Percentiles rank a stretch among this genome's conserved stretches.
phyloP scores from a whole-genome alignment of 1,284 basidiomycete species.

The Fomitiporia mediterranea region DNA sequence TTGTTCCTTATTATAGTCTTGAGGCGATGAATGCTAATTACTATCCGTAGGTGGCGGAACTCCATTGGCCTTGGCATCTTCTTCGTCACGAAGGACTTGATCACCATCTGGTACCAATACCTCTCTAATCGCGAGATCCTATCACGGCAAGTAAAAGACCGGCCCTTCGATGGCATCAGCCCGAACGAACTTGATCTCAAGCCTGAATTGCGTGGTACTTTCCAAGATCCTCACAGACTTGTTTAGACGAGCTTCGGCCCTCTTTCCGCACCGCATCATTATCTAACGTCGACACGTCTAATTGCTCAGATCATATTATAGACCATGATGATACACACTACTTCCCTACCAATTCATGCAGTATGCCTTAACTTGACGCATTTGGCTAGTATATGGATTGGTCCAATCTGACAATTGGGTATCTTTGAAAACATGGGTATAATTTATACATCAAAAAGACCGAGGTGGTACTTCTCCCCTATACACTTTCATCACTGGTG shows the following conservation, averaged over 20 bases:
- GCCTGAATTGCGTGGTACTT: slow-evolving; percentile 6
- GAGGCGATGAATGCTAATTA: not conserved
- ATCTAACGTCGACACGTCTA: too few relatives aligned
- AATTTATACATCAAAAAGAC: not conserved
- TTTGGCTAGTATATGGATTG: too few relatives aligned
- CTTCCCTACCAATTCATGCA: too few relatives aligned
- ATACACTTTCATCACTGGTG: slow-evolving; percentile 10
- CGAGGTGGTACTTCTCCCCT: not conserved
- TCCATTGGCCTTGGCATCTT: slow-evolving; percentile 64
- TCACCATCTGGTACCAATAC: slow-evolving; percentile 61
- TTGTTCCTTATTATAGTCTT: not conserved
- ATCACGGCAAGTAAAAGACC: slow-evolving; percentile 57
- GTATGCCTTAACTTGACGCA: too few relatives aligned
- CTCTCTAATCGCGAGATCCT: slow-evolving; percentile 65
- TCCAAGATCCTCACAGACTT: not conserved
- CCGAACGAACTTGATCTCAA: slow-evolving; percentile 50
- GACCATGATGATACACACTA: too few relatives aligned
- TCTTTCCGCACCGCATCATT: not conserved
- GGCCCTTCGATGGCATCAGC: slow-evolving; percentile 68
- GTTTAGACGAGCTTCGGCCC: not conserved
- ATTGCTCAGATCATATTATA: too few relatives aligned
- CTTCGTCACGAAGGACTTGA: slow-evolving; percentile 51
- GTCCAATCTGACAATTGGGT: not conserved
- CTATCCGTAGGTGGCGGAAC: slow-evolving; percentile 60
- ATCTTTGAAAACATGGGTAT: slow-evolving; percentile 5